phyloP scores from a whole-genome alignment of 2,329 filamentous ascomycete genomes.

The Verticillium tricorpus region DNA sequence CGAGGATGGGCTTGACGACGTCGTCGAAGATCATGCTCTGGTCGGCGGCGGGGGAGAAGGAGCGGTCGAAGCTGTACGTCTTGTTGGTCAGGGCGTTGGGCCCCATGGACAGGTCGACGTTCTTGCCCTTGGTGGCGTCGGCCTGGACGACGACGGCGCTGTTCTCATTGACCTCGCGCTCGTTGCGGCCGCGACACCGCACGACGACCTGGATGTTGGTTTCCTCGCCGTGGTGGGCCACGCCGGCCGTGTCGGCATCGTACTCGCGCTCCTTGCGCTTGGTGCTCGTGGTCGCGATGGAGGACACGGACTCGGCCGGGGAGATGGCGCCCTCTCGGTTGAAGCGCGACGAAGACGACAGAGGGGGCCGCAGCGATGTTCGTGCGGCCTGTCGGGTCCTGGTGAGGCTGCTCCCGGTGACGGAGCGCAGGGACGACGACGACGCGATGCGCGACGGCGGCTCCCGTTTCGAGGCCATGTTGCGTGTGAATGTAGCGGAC shows the following conservation, averaged over 20 bases:
- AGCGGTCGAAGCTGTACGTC: conserved; percentile 93
- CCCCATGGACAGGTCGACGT: conserved; percentile 85
- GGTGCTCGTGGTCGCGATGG: conserved; percentile 51
- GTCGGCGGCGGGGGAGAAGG: conserved; percentile 92
- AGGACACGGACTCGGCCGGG: conserved; percentile 65
- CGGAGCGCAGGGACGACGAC: conserved; percentile 8
- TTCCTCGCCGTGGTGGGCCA: conserved; percentile 52
- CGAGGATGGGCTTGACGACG: conserved; percentile 85
- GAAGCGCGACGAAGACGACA: conserved; percentile 12
- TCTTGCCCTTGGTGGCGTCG: conserved; percentile 81
- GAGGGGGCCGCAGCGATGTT: conserved; percentile 11
- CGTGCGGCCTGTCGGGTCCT: conserved; percentile 2
- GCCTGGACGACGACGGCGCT: conserved; percentile 88
- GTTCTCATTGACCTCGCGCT: conserved; percentile 90
- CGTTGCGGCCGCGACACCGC: conserved; percentile 85
- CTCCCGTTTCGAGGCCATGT: conserved; percentile 14
- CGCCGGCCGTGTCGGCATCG: conserved; percentile 42
- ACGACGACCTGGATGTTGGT: conserved; percentile 99
- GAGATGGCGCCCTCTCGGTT: conserved; percentile 52
- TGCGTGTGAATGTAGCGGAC: neutral
- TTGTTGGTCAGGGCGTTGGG: conserved; percentile 92
- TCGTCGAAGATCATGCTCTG: conserved; percentile 94
- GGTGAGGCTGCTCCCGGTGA: conserved; percentile 5
- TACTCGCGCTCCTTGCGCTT: conserved; percentile 85
- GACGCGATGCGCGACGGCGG: conserved; percentile 12